Base-by-base conservation (phyloP, 345 rosid species). In the Populus ilicifolia region DNA sequence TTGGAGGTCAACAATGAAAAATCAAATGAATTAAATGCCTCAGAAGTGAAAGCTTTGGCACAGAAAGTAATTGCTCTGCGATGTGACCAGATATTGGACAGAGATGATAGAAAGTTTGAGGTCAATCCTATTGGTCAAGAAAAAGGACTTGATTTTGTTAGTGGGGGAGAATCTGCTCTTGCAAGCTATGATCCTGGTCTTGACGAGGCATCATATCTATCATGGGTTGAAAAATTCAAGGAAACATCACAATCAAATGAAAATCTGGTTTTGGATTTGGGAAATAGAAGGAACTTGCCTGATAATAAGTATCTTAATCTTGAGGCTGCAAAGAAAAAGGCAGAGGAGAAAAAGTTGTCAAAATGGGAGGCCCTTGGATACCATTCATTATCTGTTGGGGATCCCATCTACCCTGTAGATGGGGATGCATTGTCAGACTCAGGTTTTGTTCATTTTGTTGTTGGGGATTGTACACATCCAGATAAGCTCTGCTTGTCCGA, bases 381-480 rank as follows among this genome's bases (percentile, higher is more conserved):
- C 81, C 85, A 38, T 56, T 90, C 97, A 50, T 78, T 89, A 82
- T 88, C 91, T 67, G 87, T 92, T 74, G 81, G 88, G 81, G 91
- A 89, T 69, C 90, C 93, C 39, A 13, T 69, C 61, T 67, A 70
- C 21, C 89, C 89, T 30, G 75, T 67, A 36, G 86, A 79, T 71
- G 78, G 74, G 48, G 91, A 92, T 71, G 81, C 80, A 62, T 79
- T 83, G 72, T 79, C 84, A 50, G 89, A 88, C 78, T 83, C 86
- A 36, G 96, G 93, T 59, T 89, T 89, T 41, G 92, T 94, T 76
- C 81, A 87, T 41, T 89, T 90, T 83, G 91, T 91, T 74, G 87
- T 86, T 79, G 97, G 98, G 73, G 94, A 92, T 86, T 94, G 98
- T 81, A 91, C 96, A 0, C 84, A 86, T 33, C 94, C 97, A 78